phyloP scores from a whole-genome alignment of 352 stramenopile species.

The Pseudoperonospora humuli region DNA sequence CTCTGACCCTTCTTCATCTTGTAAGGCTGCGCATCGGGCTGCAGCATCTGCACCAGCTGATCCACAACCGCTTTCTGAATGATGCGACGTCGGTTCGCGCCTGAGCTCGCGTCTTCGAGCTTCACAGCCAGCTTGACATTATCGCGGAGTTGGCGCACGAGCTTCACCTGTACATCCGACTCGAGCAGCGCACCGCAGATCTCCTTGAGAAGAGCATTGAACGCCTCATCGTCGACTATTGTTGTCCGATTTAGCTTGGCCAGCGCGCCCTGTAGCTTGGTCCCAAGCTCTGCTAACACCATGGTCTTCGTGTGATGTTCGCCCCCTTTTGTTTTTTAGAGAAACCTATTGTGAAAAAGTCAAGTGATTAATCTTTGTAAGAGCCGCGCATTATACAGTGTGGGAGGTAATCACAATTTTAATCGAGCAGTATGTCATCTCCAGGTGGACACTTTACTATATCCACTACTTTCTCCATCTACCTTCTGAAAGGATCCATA shows the following conservation, averaged over 20 bases:
- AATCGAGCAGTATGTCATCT: too few species aligned
- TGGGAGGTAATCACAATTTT: too few species aligned
- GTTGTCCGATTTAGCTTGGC: slow-evolving; percentile 82
- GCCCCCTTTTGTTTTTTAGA: too few species aligned
- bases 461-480: too few species aligned
- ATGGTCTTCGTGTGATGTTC: slow-evolving; percentile 52
- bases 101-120: slow-evolving; percentile 66
- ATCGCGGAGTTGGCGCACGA: slow-evolving; percentile 84
- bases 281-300: slow-evolving; percentile 86
- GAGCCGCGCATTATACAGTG: too few species aligned
- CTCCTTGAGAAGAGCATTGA: slow-evolving; percentile 88
- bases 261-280: slow-evolving; percentile 81
- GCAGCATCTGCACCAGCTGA: slow-evolving; percentile 85
- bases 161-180: slow-evolving; percentile 85
- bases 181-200: slow-evolving; percentile 87
- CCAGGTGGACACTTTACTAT: too few species aligned
- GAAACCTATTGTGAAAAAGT: too few species aligned
- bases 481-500: too few species aligned
- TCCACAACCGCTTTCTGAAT: slow-evolving; percentile 90
- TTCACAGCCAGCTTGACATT: slow-evolving; percentile 86
- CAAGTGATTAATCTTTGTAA: too few species aligned
- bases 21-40: slow-evolving; percentile 78
- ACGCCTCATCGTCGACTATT: slow-evolving; percentile 86
- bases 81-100: slow-evolving; percentile 76
- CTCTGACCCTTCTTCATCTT: slow-evolving; percentile 88